Evolutionary conservation across 805 yeast species (phyloP).

Genomic region (Spathaspora arborariae): DNA sequence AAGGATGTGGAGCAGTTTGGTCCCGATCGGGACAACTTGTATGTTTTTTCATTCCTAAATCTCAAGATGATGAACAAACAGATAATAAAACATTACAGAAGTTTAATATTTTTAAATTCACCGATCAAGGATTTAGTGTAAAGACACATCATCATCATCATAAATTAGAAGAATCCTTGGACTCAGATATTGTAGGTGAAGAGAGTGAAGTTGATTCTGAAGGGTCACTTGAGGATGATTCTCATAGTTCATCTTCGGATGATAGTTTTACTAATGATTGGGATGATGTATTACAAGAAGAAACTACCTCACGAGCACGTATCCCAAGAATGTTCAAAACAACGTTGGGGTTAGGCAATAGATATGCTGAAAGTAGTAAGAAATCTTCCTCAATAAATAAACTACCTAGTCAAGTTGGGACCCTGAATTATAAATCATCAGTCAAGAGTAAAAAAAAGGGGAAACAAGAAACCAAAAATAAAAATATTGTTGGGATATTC

Average conservation of each 20-base stretch:
- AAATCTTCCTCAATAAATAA: constrained; percentile 24
- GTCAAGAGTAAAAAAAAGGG: constrained; percentile 20
- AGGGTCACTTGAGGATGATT: constrained; percentile 18
- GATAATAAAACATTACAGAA: constrained; percentile 32
- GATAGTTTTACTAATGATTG: constrained; percentile 67
- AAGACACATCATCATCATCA: constrained; percentile 12
- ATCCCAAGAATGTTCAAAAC: constrained; percentile 49
- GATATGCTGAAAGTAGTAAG: constrained; percentile 22
- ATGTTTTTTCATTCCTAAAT: constrained; percentile 70
- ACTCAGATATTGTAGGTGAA: constrained; percentile 15
- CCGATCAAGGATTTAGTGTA: constrained; percentile 50
- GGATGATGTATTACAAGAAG: constrained; percentile 61
- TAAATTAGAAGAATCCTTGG: constrained; percentile 8
- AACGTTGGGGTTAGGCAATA: constrained; percentile 36
- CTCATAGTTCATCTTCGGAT: constrained; percentile 31
- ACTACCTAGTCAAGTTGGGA: constrained; percentile 37
- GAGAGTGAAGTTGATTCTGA: constrained; percentile 19
- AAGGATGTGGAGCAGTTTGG: constrained; percentile 93
- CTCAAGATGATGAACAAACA: constrained; percentile 23
- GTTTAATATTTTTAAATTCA: constrained; percentile 40
- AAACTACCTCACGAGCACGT: constrained; percentile 46
- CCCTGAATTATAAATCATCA: constrained; percentile 33
- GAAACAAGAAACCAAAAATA: constrained; percentile 23
- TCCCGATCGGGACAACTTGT: constrained; percentile 72
- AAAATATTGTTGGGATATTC: constrained; percentile 55